phyloP scores from a whole-genome alignment of 2,329 filamentous ascomycete genomes.

The Exophiala calicioides region DNA sequence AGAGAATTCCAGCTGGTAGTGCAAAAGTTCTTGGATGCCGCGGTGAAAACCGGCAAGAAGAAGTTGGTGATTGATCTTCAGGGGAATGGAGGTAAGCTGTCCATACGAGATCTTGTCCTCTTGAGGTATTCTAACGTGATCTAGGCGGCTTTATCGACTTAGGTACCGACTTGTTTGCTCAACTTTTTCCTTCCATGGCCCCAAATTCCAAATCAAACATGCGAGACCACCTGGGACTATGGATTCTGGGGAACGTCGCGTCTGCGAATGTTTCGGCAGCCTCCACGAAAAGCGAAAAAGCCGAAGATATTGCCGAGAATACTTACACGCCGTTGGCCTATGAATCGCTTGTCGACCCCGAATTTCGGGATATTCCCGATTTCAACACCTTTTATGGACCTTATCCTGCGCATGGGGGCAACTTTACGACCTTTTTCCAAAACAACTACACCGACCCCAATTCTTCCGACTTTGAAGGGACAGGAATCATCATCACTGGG shows the following conservation, averaged over 20 bases:
- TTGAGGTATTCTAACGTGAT: conserved; percentile 29
- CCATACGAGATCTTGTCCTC: background rate
- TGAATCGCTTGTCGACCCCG: conserved; percentile 35
- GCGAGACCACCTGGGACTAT: conserved; percentile 45
- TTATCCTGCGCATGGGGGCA: conserved; percentile 49
- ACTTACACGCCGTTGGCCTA: conserved; percentile 35
- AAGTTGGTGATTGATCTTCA: conserved; percentile 66
- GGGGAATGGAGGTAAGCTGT: conserved; percentile 53
- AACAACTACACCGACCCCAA: conserved; percentile 50
- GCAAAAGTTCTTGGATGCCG: conserved; percentile 48
- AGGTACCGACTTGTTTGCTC: conserved; percentile 54
- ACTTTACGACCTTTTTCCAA: conserved; percentile 59
- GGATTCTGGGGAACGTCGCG: conserved; percentile 39
- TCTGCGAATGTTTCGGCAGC: conserved; percentile 22
- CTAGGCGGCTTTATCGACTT: conserved; percentile 52
- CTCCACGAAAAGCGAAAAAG: conserved; percentile 23
- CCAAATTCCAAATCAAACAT: conserved; percentile 51
- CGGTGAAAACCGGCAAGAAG: conserved; percentile 52
- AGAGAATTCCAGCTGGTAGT: conserved; percentile 24
- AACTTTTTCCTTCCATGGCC: conserved; percentile 53
- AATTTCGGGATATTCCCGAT: conserved; percentile 39
- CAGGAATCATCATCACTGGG: conserved; percentile 47
- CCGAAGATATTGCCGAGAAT: conserved; percentile 25
- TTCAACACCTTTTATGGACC: conserved; percentile 48
- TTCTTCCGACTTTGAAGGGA: conserved; percentile 34